phyloP scores from a whole-genome alignment of 495 filamentous ascomycete species.

The Xylaria palmicola region DNA sequence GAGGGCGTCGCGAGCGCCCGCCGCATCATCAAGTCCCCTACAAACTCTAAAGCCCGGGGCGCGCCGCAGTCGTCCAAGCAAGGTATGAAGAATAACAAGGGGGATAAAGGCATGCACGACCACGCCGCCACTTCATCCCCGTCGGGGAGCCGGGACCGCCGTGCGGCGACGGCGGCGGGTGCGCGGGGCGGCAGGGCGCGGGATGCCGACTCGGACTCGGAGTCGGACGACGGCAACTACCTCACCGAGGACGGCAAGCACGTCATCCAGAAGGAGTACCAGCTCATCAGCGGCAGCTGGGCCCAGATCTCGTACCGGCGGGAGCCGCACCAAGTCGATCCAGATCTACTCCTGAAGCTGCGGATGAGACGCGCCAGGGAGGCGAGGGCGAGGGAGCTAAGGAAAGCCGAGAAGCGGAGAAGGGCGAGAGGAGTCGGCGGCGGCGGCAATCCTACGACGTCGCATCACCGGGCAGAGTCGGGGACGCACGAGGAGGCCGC shows the following conservation, averaged over 20 bases:
- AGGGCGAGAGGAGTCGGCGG: background rate
- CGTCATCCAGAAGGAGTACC: background rate
- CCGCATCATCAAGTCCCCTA: background rate
- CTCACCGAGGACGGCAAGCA: constrained; percentile 4
- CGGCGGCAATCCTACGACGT: too few species aligned
- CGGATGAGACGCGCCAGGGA: too few species aligned
- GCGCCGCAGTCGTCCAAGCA: too few species aligned
- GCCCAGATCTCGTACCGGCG: background rate
- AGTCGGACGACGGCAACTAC: background rate
- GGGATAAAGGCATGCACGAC: too few species aligned
- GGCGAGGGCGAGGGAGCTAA: background rate
- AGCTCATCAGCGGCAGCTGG: background rate
- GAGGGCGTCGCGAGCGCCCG: background rate
- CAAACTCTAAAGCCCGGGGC: too few species aligned
- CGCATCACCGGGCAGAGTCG: too few species aligned
- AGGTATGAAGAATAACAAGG: too few species aligned
- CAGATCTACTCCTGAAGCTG: background rate
- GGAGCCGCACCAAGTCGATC: background rate
- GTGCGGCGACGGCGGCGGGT: too few species aligned
- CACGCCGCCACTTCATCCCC: too few species aligned
- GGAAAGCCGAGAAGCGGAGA: background rate
- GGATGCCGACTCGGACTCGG: background rate
- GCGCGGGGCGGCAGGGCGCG: too few species aligned
- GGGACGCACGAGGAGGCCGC: too few species aligned
- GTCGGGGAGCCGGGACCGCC: too few species aligned